phyloP scores from a whole-genome alignment of 2,329 filamentous ascomycete genomes.

The Pestalotiopsis fici region DNA sequence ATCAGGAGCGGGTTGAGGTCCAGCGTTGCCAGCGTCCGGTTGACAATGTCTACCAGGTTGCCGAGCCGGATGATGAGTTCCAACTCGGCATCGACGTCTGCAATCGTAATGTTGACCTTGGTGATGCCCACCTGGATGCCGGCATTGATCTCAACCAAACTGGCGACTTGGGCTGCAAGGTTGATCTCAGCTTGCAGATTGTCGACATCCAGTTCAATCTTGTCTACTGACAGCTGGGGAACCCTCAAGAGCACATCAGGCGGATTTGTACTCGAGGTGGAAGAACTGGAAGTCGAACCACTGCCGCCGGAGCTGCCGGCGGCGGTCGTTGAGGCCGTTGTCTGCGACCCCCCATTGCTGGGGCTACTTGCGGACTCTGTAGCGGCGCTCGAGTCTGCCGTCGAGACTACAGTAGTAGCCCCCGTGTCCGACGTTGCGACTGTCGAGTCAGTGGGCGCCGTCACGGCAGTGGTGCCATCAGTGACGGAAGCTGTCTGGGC shows the following conservation, averaged over 20 bases:
- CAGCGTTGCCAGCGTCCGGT: conserved; percentile 58
- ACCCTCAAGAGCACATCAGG: conserved; percentile 61
- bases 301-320: conserved; percentile 18
- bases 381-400: conserved; percentile 10
- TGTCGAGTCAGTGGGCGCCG: conserved; percentile 16
- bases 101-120: conserved; percentile 62
- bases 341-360: conserved; percentile 11
- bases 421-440: conserved; percentile 5
- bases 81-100: conserved; percentile 59
- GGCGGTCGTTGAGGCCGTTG: conserved; percentile 11
- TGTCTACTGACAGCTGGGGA: conserved; percentile 57
- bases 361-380: conserved; percentile 10
- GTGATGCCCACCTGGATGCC: conserved; percentile 51
- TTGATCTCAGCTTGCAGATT: conserved; percentile 60
- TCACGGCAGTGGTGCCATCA: conserved; percentile 12
- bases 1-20: conserved; percentile 64
- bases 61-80: conserved; percentile 62
- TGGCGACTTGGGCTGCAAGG: conserved; percentile 60
- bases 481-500: conserved; percentile 34
- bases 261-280: conserved; percentile 34
- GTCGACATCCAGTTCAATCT: conserved; percentile 62
- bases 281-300: conserved; percentile 19
- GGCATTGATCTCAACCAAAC: conserved; percentile 55
- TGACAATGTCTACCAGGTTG: conserved; percentile 61
- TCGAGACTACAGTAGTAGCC: conserved; percentile 6